Base-by-base conservation (phyloP, 2,329 filamentous ascomycete species). In the Fusarium dlaminii region DNA sequence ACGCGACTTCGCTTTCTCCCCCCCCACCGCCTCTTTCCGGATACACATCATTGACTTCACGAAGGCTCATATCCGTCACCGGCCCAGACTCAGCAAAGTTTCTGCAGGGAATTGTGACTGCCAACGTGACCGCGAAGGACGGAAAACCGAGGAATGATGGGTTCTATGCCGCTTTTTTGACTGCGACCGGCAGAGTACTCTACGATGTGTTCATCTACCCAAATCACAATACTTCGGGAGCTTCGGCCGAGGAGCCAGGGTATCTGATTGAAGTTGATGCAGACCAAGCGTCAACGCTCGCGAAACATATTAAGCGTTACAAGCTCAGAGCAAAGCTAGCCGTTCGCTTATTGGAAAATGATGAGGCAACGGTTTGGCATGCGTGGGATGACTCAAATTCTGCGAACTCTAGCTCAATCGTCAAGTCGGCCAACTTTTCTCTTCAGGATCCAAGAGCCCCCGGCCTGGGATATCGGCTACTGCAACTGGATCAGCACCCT, bases 201-300 rank as follows among this genome's bases (percentile, higher is more conserved):
- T 90, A 96, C 84, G 96, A 99, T 83, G 93, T 95, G 59, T 97
- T 98, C 82, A 87, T 99, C 54, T 98, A 98, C 85, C 92, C 91
- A 0, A 84, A 89, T 72, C 79, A 83, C 51, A 76, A 74, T 60
- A 78, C 68, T 52, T 75, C 75, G 11, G 78, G 76, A 18, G 61
- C 75, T 22, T 67, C 77, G 34, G 70, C 59, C 9, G 76, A 77
- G n/a, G 78, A 77, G 27, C 78, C 81, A 22, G 81, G 79, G 20
- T 86, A 93, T 86, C 83, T 98, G 66, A 87, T 99, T 68, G 96
- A 99, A 80, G 93, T 95, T 18, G 95, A 98, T 82, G 90, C 89
- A 10, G 84, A 84, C 9, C 89, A 95, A 78, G 89, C 90, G 0
- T 83, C 88, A 5, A 83, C 81, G 8, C 81, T 98, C 66, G 81